These are phyloP conservation scores for Cyanidioschyzon merolae DNA, from an alignment of 23 red algal genomes.

Conservation along the genomic window DNA sequence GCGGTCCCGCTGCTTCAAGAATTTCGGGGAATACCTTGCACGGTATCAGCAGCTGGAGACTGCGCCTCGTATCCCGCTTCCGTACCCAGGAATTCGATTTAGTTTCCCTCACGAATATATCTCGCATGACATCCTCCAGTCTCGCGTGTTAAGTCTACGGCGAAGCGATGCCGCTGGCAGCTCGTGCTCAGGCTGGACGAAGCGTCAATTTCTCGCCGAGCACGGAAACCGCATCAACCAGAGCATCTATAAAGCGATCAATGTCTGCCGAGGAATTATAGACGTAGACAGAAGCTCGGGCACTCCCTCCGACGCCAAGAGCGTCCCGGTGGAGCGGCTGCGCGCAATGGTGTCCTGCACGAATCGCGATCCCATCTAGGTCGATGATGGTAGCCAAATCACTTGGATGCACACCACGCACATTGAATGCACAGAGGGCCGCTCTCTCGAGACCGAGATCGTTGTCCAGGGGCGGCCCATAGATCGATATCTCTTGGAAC, in stretches of 20 bases:
- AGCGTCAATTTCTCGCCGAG: constrained; percentile 63
- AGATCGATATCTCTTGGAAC: constrained; percentile 67
- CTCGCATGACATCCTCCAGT: too few species aligned
- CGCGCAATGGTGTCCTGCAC: constrained; percentile 91
- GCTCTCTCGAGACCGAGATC: constrained; percentile 21
- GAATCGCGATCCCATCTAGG: constrained; percentile 89
- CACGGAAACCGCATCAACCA: constrained; percentile 47
- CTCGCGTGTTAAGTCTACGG: too few species aligned
- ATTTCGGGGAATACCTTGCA: too few species aligned
- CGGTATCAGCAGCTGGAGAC: too few species aligned
- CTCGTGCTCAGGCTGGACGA: neutral
- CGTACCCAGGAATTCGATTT: too few species aligned
- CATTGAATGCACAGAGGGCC: constrained; percentile 79
- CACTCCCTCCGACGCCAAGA: constrained; percentile 41
- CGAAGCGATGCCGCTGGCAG: too few species aligned
- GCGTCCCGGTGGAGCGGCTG: constrained; percentile 70
- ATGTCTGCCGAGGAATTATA: constrained; percentile 88
- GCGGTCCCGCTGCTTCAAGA: too few species aligned
- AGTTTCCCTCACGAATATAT: too few species aligned
- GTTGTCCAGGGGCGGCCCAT: constrained; percentile 43
- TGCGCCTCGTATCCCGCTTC: too few species aligned
- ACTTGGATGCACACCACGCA: constrained; percentile 67
- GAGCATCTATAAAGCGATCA: constrained; percentile 59
- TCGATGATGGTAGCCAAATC: constrained; percentile 85
- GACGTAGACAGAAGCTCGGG: constrained; percentile 76